Base-by-base conservation (phyloP, 306 rosid genomes). In the Fragaria iinumae region DNA sequence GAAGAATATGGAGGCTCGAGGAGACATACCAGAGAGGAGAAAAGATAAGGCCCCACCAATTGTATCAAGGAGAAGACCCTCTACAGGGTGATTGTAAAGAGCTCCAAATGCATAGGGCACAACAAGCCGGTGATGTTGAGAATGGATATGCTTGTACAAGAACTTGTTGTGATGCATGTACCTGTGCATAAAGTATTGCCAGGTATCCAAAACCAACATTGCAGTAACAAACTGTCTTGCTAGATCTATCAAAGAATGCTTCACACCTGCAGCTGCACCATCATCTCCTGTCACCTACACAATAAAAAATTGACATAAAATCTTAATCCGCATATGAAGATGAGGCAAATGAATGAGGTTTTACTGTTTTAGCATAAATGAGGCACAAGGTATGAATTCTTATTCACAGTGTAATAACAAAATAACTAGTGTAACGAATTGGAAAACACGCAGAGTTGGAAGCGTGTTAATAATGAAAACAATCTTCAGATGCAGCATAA, bases 141-240 rank as follows among this genome's bases (percentile, higher is more conserved):
- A 89, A 77, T 95, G 99, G 78, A 95, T 80, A 63, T 92, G 93
- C 89, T 95, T 95, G 89, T 92, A 95, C 53, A 95, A 80, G 85
- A 92, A 90, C 91, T 92, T 95, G 82, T 91, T 95, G 80, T 90
- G 91, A 81, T 95, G 99, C 99, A 95, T 95, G 86, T 85, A 95
- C 83, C 99, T 88, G 81, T 95, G 99, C 93, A 92, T 87, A 45
- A 95, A 89, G 90, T 95, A 95, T 74, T 95, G 99, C 97, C 97
- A 95, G 11, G 99, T 90, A 81, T 95, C 99, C 91, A 95, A 81
- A 73, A 95, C 89, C 75, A 92, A 45, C 97, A 92, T 95, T 11
- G 93, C 99, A 47, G 87, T 87, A 43, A 88, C 73, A 85, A 95
- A 92, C 79, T 92, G 99, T 53, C 90, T 80, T 32, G 84, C 91